These are phyloP conservation scores for Corylus avellana DNA, from an alignment of 306 rosid genomes.

Conservation along the genomic window DNA sequence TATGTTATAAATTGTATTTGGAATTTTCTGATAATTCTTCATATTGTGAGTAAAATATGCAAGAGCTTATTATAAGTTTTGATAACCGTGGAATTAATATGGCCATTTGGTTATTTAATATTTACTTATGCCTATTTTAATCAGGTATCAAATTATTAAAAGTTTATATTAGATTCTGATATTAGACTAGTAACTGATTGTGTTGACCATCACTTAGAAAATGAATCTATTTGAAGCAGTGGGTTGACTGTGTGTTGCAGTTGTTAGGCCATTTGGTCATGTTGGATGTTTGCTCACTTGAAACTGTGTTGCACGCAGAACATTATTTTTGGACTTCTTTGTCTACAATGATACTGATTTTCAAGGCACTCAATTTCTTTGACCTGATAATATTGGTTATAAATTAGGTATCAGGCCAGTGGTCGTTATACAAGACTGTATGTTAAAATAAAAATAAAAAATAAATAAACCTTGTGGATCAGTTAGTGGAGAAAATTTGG, in stretches of 20 bases:
- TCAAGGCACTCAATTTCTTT: neutral
- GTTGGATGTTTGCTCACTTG: neutral
- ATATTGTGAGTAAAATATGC: neutral
- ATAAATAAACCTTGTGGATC: neutral
- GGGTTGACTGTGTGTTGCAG: neutral
- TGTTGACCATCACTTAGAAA: neutral
- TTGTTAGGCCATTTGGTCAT: neutral
- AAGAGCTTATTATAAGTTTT: neutral
- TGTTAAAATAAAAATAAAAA: neutral
- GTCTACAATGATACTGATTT: neutral
- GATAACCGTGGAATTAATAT: neutral
- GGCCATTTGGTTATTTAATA: neutral
- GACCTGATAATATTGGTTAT: neutral
- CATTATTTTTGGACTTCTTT: neutral
- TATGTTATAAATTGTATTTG: conserved; percentile 1
- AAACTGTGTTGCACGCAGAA: neutral
- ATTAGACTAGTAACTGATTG: neutral
- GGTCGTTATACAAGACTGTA: neutral
- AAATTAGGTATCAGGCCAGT: neutral
- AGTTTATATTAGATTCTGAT: neutral
- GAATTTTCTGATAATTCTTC: neutral
- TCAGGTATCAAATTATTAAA: neutral
- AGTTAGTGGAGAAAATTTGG: neutral
- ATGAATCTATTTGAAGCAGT: neutral
- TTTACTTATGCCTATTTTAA: neutral